A percentile compares a stretch with the other conserved stretches of the same genome.
Evolutionary conservation across 1,284 basidiomycete genomes (phyloP).

Genomic region (Puccinia horiana): DNA sequence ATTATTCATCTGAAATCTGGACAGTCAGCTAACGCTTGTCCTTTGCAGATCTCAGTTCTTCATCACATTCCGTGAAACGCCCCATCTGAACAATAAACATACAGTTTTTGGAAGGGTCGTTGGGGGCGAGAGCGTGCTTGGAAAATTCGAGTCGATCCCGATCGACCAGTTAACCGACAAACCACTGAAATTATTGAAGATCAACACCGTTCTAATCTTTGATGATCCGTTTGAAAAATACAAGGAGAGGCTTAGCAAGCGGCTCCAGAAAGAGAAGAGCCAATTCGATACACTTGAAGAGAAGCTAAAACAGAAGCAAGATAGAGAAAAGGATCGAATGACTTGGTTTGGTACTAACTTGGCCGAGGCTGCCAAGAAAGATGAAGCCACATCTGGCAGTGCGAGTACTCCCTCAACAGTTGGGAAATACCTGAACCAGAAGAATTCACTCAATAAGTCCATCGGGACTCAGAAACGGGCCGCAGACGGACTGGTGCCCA

Average conservation of each 20-base stretch:
- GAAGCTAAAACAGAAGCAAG: conserved; percentile 30
- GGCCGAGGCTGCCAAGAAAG: not conserved
- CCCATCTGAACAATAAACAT: conserved; percentile 65
- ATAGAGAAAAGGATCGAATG: conserved; percentile 33
- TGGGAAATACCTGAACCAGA: conserved; percentile 37
- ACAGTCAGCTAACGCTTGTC: not conserved
- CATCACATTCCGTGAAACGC: conserved; percentile 76
- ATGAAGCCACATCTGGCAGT: not conserved
- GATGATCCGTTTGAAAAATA: conserved; percentile 55
- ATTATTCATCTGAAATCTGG: conserved; percentile 41
- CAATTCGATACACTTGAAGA: conserved; percentile 18
- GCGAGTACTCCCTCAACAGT: conserved; percentile 18
- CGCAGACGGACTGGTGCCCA: not conserved
- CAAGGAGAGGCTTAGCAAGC: conserved; percentile 33
- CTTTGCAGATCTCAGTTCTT: conserved; percentile 65
- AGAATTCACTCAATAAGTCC: not conserved
- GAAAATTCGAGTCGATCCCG: conserved; percentile 77
- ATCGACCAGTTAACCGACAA: conserved; percentile 80
- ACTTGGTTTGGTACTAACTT: conserved; percentile 47
- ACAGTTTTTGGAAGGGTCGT: conserved; percentile 90
- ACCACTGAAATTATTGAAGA: conserved; percentile 77
- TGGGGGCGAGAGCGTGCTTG: conserved; percentile 85
- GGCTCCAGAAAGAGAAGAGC: conserved; percentile 28
- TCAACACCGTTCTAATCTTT: conserved; percentile 75
- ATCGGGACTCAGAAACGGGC: not conserved